These are phyloP conservation scores for Phoenix dactylifera DNA, from an alignment of 176 grass and related monocot genomes.

Conservation along the genomic window DNA sequence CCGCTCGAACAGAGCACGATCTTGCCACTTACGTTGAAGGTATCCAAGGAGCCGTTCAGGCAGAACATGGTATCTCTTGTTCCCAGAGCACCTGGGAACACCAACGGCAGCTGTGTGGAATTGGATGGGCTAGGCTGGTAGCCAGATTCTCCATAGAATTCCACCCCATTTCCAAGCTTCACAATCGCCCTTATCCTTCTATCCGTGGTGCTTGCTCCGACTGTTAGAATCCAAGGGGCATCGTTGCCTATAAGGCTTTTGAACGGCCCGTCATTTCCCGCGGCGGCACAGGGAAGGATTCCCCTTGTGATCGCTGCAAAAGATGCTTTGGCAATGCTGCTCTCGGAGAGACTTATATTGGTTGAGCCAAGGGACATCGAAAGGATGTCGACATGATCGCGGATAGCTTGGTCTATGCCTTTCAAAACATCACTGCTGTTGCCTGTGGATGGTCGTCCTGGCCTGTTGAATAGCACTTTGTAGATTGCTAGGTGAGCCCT, in stretches of 20 bases:
- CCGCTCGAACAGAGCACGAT: conserved; percentile 9
- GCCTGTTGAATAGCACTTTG: too few species aligned
- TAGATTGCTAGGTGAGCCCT: too few species aligned
- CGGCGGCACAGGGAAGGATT: not conserved
- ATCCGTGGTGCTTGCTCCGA: not conserved
- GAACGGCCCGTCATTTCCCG: not conserved
- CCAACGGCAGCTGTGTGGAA: not conserved
- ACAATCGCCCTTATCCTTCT: not conserved
- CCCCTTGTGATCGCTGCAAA: not conserved
- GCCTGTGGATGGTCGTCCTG: too few species aligned
- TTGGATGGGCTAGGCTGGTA: not conserved
- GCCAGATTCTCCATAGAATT: not conserved
- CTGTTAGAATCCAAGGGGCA: not conserved
- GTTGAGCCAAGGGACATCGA: too few species aligned
- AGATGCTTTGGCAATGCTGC: too few species aligned
- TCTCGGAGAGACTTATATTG: too few species aligned
- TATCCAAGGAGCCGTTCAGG: not conserved
- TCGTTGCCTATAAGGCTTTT: not conserved
- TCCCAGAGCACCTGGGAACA: not conserved
- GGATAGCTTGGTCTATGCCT: too few species aligned
- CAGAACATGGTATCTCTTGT: not conserved
- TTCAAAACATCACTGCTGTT: too few species aligned
- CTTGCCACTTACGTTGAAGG: not conserved
- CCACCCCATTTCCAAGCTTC: not conserved
- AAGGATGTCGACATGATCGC: too few species aligned